Percentiles rank a stretch among this genome's conserved stretches.
Evolutionary conservation across 176 grass and related monocot genomes (phyloP).

Genomic region (Areca catechu): DNA sequence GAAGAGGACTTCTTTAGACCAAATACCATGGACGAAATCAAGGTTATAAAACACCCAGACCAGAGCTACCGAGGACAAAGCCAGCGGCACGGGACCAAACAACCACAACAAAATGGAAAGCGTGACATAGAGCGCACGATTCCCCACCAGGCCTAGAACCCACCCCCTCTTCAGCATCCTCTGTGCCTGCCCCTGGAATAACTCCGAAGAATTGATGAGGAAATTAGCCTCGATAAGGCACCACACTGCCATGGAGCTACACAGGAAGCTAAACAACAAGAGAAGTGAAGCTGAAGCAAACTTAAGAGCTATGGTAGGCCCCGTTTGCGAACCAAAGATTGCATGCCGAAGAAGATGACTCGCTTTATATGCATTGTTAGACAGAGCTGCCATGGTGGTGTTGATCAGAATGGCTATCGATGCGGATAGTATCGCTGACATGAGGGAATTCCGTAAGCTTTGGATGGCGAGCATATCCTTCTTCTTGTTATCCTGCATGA

Average conservation of each 20-base stretch:
- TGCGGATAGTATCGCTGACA: slow-evolving; percentile 32
- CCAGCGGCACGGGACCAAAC: slow-evolving; percentile 26
- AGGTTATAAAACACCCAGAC: slow-evolving; percentile 24
- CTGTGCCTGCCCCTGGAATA: neutral
- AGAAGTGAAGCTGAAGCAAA: slow-evolving; percentile 21
- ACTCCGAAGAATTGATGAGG: slow-evolving; percentile 21
- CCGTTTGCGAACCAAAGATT: slow-evolving; percentile 24
- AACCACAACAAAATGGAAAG: slow-evolving; percentile 30
- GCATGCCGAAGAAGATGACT: slow-evolving; percentile 7
- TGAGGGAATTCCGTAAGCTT: slow-evolving; percentile 28
- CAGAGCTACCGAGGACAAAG: slow-evolving; percentile 25
- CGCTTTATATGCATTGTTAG: slow-evolving; percentile 31
- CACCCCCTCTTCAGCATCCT: slow-evolving; percentile 35
- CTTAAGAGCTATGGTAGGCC: slow-evolving; percentile 20
- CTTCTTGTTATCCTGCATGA: slow-evolving; percentile 25
- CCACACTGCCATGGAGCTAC: slow-evolving; percentile 25
- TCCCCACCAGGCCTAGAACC: slow-evolving; percentile 21
- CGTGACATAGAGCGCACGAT: slow-evolving; percentile 19
- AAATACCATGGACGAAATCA: slow-evolving; percentile 5
- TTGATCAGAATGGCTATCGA: slow-evolving; percentile 26
- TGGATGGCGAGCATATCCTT: slow-evolving; percentile 33
- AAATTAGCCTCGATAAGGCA: slow-evolving; percentile 33
- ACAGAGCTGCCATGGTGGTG: slow-evolving; percentile 24
- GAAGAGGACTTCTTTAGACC: too few species aligned
- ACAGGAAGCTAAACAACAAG: slow-evolving; percentile 29